Evolutionary conservation across 352 stramenopile genomes (phyloP).

Genomic region (Globisporangium paddicum): DNA sequence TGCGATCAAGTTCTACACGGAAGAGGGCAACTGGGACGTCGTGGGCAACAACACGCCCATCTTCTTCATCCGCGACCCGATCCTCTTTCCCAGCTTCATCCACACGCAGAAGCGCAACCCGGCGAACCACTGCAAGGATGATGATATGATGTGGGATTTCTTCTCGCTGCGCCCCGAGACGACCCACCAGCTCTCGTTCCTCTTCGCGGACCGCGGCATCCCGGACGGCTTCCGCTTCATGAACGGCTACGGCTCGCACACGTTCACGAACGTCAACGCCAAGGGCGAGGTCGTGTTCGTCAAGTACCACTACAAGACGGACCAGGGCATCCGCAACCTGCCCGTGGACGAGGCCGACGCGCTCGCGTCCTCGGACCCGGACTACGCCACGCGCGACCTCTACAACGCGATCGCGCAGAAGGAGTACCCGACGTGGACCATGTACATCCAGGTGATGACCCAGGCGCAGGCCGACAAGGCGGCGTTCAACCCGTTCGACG

Average conservation of each 20-base stretch:
- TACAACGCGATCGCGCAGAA: slow-evolving; percentile 87
- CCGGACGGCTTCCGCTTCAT: slow-evolving; percentile 88
- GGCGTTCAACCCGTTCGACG: slow-evolving; percentile 89
- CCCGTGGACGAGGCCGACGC: slow-evolving; percentile 66
- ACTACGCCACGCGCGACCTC: slow-evolving; percentile 89
- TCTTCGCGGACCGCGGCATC: slow-evolving; percentile 88
- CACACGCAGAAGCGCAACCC: slow-evolving; percentile 92
- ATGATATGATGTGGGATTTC: slow-evolving; percentile 91
- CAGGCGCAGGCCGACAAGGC: slow-evolving; percentile 50
- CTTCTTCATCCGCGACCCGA: slow-evolving; percentile 93
- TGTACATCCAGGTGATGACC: slow-evolving; percentile 92
- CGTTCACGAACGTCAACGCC: slow-evolving; percentile 89
- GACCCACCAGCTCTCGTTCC: slow-evolving; percentile 84
- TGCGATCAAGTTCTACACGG: slow-evolving; percentile 93
- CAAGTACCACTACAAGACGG: slow-evolving; percentile 94
- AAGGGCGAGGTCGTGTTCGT: slow-evolving; percentile 75
- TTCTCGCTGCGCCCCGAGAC: slow-evolving; percentile 90
- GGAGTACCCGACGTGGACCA: slow-evolving; percentile 83
- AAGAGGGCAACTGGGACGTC: slow-evolving; percentile 93
- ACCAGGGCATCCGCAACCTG: slow-evolving; percentile 89
- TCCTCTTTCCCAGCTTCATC: slow-evolving; percentile 92
- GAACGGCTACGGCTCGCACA: slow-evolving; percentile 92
- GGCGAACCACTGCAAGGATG: slow-evolving; percentile 81
- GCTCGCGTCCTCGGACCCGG: slow-evolving; percentile 70
- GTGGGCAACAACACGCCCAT: slow-evolving; percentile 94